Conservation (phyloP, 2,329 filamentous ascomycete species). For the Microdochium paspali region DNA sequence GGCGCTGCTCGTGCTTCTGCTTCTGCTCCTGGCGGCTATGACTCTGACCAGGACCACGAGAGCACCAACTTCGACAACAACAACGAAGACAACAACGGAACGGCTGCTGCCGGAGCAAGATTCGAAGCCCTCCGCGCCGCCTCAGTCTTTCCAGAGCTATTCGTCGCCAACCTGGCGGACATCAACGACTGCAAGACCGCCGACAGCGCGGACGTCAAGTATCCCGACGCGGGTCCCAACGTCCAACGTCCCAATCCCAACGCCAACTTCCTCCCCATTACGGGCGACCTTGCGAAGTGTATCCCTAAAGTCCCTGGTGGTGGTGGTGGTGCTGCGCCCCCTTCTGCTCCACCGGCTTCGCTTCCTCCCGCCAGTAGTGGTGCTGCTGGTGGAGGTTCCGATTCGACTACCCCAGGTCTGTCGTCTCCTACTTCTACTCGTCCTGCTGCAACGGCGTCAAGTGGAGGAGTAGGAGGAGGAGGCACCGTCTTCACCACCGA, state of each 20-base stretch:
- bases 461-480: too few relatives aligned
- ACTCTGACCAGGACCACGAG: constrained; percentile 9
- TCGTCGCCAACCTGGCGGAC: constrained; percentile 52
- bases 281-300: constrained; percentile 10
- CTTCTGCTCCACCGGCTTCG: constrained; percentile 4
- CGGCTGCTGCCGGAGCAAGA: constrained; percentile 8
- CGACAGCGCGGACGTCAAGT: constrained; percentile 43
- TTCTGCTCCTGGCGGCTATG: too few relatives aligned
- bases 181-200: constrained; percentile 42
- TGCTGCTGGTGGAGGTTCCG: constrained; percentile 1
- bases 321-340: constrained; percentile 12
- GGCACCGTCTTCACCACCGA: neutral
- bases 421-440: constrained; percentile 10
- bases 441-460: too few relatives aligned
- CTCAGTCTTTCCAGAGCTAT: constrained; percentile 52
- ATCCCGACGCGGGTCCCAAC: constrained; percentile 52
- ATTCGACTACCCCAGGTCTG: neutral
- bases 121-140: constrained; percentile 30
- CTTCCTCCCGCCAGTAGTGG: constrained; percentile 4
- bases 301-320: constrained; percentile 15
- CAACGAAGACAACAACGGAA: constrained; percentile 11
- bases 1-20: too few relatives aligned
- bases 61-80: neutral
- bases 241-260: constrained; percentile 28
- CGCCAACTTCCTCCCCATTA: constrained; percentile 19